These are phyloP conservation scores for Colletotrichum lentis DNA, from an alignment of 2,329 filamentous ascomycete species.

Conservation along the genomic window DNA sequence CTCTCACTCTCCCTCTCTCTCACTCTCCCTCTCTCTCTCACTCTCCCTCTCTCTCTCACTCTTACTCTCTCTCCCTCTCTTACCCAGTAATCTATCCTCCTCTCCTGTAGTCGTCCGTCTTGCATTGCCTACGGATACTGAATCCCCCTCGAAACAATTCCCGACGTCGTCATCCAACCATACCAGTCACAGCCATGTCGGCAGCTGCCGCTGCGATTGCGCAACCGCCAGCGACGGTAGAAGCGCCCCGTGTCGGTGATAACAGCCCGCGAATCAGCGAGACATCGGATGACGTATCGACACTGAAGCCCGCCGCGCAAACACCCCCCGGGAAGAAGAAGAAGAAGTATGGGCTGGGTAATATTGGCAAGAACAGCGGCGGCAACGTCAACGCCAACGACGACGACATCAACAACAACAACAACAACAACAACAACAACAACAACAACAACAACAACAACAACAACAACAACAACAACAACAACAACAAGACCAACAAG, in stretches of 20 bases:
- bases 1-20: background rate
- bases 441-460: background rate
- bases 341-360: conserved; percentile 4
- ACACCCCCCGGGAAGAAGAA: conserved; percentile 25
- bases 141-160: background rate
- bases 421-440: background rate
- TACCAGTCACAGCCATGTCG: conserved; percentile 17
- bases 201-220: conserved; percentile 18
- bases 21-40: background rate
- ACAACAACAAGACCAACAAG: background rate
- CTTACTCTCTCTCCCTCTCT: background rate
- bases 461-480: background rate
- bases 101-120: background rate
- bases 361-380: background rate
- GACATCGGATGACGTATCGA: conserved; percentile 32
- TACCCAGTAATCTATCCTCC: background rate
- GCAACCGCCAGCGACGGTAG: conserved; percentile 1
- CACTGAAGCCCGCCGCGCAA: conserved; percentile 14
- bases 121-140: background rate
- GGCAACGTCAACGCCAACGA: background rate
- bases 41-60: background rate
- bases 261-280: conserved; percentile 23
- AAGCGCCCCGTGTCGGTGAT: background rate
- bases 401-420: background rate
- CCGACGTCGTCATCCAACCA: conserved; percentile 15